Percentiles rank a stretch among this genome's conserved stretches.
Evolutionary conservation across 768 basidiomycete species (phyloP).

Genomic region (Amanita thiersii): DNA sequence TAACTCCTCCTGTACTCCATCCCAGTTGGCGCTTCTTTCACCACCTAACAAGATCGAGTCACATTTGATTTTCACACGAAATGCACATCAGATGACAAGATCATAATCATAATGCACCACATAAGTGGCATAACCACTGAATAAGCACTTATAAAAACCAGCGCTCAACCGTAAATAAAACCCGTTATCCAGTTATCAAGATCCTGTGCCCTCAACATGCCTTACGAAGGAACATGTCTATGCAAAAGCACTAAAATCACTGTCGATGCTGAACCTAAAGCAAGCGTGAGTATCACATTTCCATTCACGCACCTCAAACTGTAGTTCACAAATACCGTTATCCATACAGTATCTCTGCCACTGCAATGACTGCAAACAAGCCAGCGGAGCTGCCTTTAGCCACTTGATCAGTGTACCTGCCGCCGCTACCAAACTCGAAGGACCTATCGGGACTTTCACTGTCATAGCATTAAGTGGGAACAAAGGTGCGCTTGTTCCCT

Average conservation of each 20-base stretch:
- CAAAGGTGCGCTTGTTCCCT: constrained; percentile 1
- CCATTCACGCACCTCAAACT: background rate
- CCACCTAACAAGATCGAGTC: too few species aligned
- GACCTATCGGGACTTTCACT: constrained; percentile 6
- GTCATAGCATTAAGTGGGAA: constrained; percentile 6
- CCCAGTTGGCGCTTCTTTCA: too few species aligned
- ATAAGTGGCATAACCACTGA: too few species aligned
- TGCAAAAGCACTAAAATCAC: constrained; percentile 5
- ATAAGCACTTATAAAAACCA: too few species aligned
- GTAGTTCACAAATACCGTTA: background rate
- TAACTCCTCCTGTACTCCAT: too few species aligned
- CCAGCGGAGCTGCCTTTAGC: constrained; percentile 10
- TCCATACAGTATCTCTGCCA: constrained; percentile 10
- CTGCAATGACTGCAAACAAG: constrained; percentile 10
- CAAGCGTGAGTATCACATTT: background rate
- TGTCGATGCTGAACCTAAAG: constrained; percentile 3
- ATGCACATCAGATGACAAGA: too few species aligned
- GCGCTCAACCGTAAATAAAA: too few species aligned
- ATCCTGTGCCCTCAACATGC: too few species aligned
- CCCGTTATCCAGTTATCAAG: too few species aligned
- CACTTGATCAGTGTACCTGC: constrained; percentile 5
- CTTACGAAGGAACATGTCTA: constrained; percentile 10
- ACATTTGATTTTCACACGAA: too few species aligned
- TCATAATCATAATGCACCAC: too few species aligned
- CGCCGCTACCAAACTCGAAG: constrained; percentile 7